These are phyloP conservation scores for Sungouiella thailandica DNA, from an alignment of 805 yeast genomes.

Conservation along the genomic window DNA sequence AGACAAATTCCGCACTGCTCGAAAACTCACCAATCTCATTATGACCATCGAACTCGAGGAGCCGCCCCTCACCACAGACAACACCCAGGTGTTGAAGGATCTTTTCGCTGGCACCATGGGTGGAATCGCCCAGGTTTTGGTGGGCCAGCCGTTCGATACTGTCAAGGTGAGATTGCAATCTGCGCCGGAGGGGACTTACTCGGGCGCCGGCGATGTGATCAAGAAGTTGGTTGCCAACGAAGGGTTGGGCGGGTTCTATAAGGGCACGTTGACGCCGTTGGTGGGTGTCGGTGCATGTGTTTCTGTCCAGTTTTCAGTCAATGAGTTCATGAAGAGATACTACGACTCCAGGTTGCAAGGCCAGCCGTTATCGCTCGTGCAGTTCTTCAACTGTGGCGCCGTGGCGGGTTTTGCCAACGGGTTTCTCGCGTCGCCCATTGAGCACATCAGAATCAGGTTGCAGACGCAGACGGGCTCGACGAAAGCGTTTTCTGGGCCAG, in stretches of 20 bases:
- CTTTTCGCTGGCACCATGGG: conserved; percentile 90
- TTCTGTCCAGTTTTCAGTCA: conserved; percentile 91
- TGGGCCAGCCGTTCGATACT: conserved; percentile 96
- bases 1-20: background rate
- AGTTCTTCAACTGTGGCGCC: conserved; percentile 78
- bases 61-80: conserved; percentile 30
- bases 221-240: conserved; percentile 52
- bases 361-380: conserved; percentile 46
- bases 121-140: conserved; percentile 91
- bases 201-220: conserved; percentile 74
- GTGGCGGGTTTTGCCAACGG: conserved; percentile 94
- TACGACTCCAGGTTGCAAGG: conserved; percentile 48
- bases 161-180: conserved; percentile 91
- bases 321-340: conserved; percentile 86
- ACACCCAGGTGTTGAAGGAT: conserved; percentile 60
- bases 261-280: conserved; percentile 43
- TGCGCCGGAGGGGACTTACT: conserved; percentile 70
- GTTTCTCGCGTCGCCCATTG: conserved; percentile 87
- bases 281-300: conserved; percentile 89
- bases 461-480: conserved; percentile 73
- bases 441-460: conserved; percentile 87
- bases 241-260: conserved; percentile 39
- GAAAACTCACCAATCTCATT: too few relatives aligned
- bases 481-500: conserved; percentile 63
- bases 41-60: conserved; percentile 44